These are phyloP conservation scores for Neurospora sp. DNA, from an alignment of 2,329 filamentous ascomycete species.

Conservation along the genomic window DNA sequence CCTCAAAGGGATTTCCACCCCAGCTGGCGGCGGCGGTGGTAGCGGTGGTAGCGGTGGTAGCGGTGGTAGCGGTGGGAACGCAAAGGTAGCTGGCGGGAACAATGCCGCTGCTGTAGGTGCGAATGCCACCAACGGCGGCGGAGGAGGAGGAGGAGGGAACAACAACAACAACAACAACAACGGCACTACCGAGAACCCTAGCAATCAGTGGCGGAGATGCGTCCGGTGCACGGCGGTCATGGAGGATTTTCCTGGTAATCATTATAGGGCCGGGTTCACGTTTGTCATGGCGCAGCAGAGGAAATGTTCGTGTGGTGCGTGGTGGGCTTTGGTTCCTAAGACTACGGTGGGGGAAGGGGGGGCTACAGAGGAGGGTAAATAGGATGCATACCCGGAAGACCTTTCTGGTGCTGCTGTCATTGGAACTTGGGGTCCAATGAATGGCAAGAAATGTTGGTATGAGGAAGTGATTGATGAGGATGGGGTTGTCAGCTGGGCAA, in stretches of 20 bases:
- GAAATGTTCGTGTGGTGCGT: conserved; percentile 45
- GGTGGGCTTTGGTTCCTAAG: conserved; percentile 36
- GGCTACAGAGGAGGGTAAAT: background rate
- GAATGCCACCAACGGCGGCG: background rate
- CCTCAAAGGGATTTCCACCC: conserved; percentile 15
- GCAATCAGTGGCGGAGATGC: conserved; percentile 35
- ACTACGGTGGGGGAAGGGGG: conserved; percentile 1
- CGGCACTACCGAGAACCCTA: background rate
- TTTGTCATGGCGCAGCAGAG: conserved; percentile 47
- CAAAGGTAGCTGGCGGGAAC: background rate
- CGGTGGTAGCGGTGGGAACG: background rate
- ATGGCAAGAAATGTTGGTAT: background rate
- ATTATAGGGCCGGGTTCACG: conserved; percentile 37
- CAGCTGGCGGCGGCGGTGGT: background rate
- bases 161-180: background rate
- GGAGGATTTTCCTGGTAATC: conserved; percentile 39
- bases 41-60: background rate
- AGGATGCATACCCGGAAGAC: background rate
- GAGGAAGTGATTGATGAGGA: background rate
- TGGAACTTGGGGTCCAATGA: background rate
- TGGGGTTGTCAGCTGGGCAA: background rate
- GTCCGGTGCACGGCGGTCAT: conserved; percentile 57
- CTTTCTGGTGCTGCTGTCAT: background rate
- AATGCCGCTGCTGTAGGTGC: background rate
- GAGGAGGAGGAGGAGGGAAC: background rate